phyloP scores from a whole-genome alignment of 805 yeast species.

The Candida saitoana region DNA sequence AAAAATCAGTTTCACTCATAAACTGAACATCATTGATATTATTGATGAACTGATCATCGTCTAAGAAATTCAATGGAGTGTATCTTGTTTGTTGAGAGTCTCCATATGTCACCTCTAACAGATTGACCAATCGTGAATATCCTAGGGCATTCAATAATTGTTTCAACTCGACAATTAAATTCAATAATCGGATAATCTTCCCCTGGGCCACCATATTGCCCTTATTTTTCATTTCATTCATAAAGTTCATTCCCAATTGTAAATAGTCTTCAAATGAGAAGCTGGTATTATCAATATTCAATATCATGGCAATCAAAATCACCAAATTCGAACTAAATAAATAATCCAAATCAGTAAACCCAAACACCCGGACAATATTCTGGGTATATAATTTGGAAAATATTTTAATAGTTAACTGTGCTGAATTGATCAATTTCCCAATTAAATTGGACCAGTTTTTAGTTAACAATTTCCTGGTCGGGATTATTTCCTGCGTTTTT shows the following conservation, averaged over 20 bases:
- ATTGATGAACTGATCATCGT: slow-evolving; percentile 8
- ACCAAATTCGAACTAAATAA: slow-evolving; percentile 18
- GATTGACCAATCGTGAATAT: neutral
- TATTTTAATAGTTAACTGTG: slow-evolving; percentile 21
- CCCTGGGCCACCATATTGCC: slow-evolving; percentile 22
- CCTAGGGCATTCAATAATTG: slow-evolving; percentile 3
- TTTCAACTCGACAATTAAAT: slow-evolving; percentile 5
- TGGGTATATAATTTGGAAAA: slow-evolving; percentile 19
- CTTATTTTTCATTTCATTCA: slow-evolving; percentile 16
- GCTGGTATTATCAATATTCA: slow-evolving; percentile 10
- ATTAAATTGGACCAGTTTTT: slow-evolving; percentile 18
- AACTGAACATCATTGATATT: slow-evolving; percentile 9
- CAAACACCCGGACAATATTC: slow-evolving; percentile 18
- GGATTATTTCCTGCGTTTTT: neutral
- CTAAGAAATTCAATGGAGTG: slow-evolving; percentile 5
- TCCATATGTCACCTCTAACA: neutral
- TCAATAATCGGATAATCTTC: slow-evolving; percentile 12
- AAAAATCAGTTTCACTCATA: slow-evolving; percentile 3
- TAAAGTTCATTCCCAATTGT: slow-evolving; percentile 13
- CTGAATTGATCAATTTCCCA: slow-evolving; percentile 15
- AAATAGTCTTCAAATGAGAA: slow-evolving; percentile 16
- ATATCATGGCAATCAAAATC: slow-evolving; percentile 18
- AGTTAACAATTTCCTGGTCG: slow-evolving; percentile 13
- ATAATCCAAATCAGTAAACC: slow-evolving; percentile 25
- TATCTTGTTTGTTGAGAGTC: neutral